A percentile compares a stretch with the other conserved stretches of the same genome.
phyloP scores from a whole-genome alignment of 768 basidiomycete genomes.

The Rhizopogon roseolus region DNA sequence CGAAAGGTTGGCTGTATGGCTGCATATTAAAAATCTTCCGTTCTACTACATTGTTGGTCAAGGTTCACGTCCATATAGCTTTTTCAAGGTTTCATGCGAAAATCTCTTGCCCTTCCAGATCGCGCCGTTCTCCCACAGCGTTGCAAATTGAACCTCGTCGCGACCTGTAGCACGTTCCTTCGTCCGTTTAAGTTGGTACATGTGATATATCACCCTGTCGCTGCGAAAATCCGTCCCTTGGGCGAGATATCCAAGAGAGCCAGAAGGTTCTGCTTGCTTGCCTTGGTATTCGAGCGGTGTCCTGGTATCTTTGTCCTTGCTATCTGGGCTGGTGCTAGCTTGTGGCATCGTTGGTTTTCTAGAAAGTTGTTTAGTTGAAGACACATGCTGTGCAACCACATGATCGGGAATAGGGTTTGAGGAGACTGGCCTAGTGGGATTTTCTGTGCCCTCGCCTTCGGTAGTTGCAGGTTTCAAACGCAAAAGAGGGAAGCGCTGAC shows the following conservation, averaged over 20 bases:
- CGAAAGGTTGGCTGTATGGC: no score
- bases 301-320: background rate
- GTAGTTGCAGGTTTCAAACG: background rate
- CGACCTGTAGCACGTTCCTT: background rate
- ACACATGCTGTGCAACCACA: background rate
- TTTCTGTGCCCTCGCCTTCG: background rate
- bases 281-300: background rate
- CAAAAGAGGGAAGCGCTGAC: constrained; percentile 7
- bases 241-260: background rate
- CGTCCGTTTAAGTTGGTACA: background rate
- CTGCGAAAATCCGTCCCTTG: background rate
- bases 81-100: background rate
- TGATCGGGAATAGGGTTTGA: no score
- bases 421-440: background rate
- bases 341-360: background rate
- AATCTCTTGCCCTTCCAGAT: background rate
- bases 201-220: background rate
- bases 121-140: background rate
- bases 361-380: background rate
- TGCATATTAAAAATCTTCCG: background rate
- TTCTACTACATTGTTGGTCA: background rate
- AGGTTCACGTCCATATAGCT: background rate
- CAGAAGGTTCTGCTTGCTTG: background rate
- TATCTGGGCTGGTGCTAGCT: no score
- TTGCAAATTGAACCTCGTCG: background rate